Conservation (phyloP, 176 grass and related monocot genomes). For the Oryza nivara region DNA sequence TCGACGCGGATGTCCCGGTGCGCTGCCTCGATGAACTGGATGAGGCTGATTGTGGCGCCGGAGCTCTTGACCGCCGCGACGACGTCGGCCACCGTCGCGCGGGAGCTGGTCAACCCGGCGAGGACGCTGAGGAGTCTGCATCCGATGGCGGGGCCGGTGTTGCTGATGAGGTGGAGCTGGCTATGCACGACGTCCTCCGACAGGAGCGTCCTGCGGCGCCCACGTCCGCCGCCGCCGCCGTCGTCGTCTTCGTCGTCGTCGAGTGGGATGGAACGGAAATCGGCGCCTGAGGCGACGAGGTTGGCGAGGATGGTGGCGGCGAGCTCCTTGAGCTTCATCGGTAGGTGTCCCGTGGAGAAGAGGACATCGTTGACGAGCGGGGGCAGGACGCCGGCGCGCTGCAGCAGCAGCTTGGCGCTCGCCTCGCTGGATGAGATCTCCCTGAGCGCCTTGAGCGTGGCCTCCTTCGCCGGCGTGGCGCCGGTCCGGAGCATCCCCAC, state of each 20-base stretch:
- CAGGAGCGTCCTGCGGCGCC: constrained; percentile 48
- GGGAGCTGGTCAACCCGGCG: constrained; percentile 69
- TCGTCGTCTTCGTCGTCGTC: constrained; percentile 37
- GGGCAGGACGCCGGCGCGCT: constrained; percentile 61
- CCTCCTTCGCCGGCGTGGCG: constrained; percentile 61
- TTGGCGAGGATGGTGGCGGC: constrained; percentile 75
- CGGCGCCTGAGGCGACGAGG: constrained; percentile 52
- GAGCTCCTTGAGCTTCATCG: constrained; percentile 80
- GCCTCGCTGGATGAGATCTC: constrained; percentile 79
- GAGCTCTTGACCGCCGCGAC: constrained; percentile 75
- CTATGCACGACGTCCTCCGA: constrained; percentile 76
- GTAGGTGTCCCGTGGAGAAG: constrained; percentile 51
- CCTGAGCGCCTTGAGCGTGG: constrained; percentile 64
- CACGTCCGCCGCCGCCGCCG: background rate
- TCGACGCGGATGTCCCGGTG: constrained; percentile 76
- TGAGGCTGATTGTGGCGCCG: constrained; percentile 76
- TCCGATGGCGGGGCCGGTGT: constrained; percentile 69
- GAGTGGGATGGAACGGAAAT: constrained; percentile 52
- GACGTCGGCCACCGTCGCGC: constrained; percentile 46
- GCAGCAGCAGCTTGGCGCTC: constrained; percentile 65
- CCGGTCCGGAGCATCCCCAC: constrained; percentile 60
- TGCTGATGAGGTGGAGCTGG: constrained; percentile 86
- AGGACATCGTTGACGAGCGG: constrained; percentile 79
- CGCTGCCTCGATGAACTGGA: constrained; percentile 83
- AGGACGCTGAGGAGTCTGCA: constrained; percentile 74